Percentiles rank a stretch among this genome's conserved stretches.
phyloP scores from a whole-genome alignment of 2,329 filamentous ascomycete genomes.

The Coniella vitis region DNA sequence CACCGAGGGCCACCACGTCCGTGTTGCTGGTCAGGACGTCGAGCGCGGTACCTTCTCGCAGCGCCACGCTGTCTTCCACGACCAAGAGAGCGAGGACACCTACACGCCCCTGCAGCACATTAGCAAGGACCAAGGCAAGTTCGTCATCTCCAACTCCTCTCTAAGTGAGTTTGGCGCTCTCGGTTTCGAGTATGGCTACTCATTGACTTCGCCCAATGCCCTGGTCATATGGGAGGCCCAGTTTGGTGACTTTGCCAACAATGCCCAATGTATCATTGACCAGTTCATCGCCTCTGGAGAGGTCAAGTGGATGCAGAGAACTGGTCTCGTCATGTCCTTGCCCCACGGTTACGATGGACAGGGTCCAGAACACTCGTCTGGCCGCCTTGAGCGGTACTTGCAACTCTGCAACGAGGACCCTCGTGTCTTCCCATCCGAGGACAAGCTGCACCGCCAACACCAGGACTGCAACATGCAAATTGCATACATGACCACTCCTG shows the following conservation, averaged over 20 bases:
- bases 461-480: constrained; percentile 99
- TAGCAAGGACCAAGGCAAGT: constrained; percentile 85
- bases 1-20: constrained; percentile 90
- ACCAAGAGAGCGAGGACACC: constrained; percentile 88
- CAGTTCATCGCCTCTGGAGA: constrained; percentile 98
- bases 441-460: constrained; percentile 93
- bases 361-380: constrained; percentile 96
- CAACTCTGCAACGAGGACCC: constrained; percentile 98
- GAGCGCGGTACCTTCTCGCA: constrained; percentile 99
- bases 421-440: constrained; percentile 77
- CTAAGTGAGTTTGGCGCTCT: constrained; percentile 65
- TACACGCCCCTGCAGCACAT: constrained; percentile 90
- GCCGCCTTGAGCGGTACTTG: constrained; percentile 92
- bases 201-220: constrained; percentile 89
- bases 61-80: constrained; percentile 93
- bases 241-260: constrained; percentile 99
- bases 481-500: constrained; percentile 90
- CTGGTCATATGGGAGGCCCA: constrained; percentile 99
- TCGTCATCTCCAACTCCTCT: constrained; percentile 96
- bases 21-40: constrained; percentile 96
- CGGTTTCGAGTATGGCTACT: constrained; percentile 98
- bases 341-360: constrained; percentile 98
- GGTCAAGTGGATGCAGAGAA: constrained; percentile 97
- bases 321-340: constrained; percentile 89
- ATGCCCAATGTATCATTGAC: constrained; percentile 97